Percentiles rank a stretch among this genome's conserved stretches.
Conservation (phyloP, 1,139 yeast genomes). For the Eremothecium gossypii region DNA sequence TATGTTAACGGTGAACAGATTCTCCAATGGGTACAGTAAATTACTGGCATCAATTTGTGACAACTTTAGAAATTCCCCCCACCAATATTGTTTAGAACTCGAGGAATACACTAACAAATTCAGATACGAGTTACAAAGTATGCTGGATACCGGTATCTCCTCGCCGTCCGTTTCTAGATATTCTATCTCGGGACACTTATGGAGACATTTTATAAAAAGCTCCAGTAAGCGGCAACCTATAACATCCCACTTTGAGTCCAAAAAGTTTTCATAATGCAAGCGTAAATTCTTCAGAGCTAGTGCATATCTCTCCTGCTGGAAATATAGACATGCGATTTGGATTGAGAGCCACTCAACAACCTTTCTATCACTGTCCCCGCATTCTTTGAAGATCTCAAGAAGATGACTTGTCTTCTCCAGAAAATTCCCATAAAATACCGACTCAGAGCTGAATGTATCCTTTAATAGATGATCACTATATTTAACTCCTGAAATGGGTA, state of each 20-base stretch:
- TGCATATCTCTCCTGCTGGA: conserved; percentile 46
- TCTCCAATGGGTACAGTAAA: conserved; percentile 20
- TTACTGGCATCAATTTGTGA: conserved; percentile 11
- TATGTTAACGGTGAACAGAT: conserved; percentile 15
- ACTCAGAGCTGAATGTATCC: conserved; percentile 24
- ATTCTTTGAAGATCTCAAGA: conserved; percentile 13
- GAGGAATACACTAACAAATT: conserved; percentile 20
- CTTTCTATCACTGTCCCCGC: conserved; percentile 35
- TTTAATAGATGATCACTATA: conserved; percentile 15
- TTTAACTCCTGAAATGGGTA: conserved; percentile 4
- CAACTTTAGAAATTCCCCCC: conserved; percentile 22
- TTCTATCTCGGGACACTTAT: conserved; percentile 23
- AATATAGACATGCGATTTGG: conserved; percentile 71
- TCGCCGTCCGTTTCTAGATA: conserved; percentile 22
- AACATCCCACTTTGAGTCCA: conserved; percentile 61
- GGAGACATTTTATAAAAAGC: conserved; percentile 61
- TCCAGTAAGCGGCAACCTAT: conserved; percentile 59
- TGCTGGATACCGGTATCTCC: conserved; percentile 18
- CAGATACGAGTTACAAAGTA: conserved; percentile 25
- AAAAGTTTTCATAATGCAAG: conserved; percentile 59
- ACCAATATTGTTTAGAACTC: conserved; percentile 20
- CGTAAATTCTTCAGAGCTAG: conserved; percentile 56
- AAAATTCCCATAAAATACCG: conserved; percentile 27
- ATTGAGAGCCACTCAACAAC: conserved; percentile 66
- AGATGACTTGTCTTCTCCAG: conserved; percentile 19